Base-by-base conservation (phyloP, 768 basidiomycete genomes). In the Pleurotus giganteus region DNA sequence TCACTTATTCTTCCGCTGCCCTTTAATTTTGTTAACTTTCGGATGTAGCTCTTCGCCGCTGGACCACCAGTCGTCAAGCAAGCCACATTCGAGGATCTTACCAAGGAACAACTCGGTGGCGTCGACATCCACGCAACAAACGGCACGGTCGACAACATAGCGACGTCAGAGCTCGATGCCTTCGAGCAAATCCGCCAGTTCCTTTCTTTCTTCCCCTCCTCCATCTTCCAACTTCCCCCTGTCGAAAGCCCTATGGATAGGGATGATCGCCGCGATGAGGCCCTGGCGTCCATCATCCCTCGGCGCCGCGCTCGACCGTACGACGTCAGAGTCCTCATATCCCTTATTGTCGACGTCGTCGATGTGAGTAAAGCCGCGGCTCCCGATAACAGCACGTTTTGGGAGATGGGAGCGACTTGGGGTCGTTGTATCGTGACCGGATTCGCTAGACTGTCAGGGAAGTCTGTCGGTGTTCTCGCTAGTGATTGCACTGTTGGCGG, bases 401-500 rank as follows among this genome's bases (percentile, higher is more conserved):
- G 73, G 47, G 74, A 75, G 55, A 74, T 74, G 41, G 74, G 74
- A 2, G 56, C 62, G 17, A 65, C 61, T 0, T 75, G 74, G 74
- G 74, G 74, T 24, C 57, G 60, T 47, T 69, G 62, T 55, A 71
- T 73, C 17, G 68, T 75, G 7, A 73, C 71, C 23, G 74, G 72
- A 9, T 72, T 75, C 56, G 72, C 74, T 4, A 66, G 74, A 34
- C 61, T 74, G 21, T 59, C 62, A 52, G 74, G 74, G 3, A 56
- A 61, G 29, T 68, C 74, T 8, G 60, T 73, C 17, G 74, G 71
- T 37, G 58, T 75, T 13, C 57, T 75, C 23, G 60, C 71, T 3
- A 75, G 74, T 54, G 72, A 75, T 50, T 75, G 74, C 44, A 65
- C 62, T 26, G 62, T 72, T 17, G 72, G 72, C 39, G 74, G 74